These are phyloP conservation scores for Cyberlindnera euphorbiiphila DNA, from an alignment of 805 yeast species.

Conservation along the genomic window DNA sequence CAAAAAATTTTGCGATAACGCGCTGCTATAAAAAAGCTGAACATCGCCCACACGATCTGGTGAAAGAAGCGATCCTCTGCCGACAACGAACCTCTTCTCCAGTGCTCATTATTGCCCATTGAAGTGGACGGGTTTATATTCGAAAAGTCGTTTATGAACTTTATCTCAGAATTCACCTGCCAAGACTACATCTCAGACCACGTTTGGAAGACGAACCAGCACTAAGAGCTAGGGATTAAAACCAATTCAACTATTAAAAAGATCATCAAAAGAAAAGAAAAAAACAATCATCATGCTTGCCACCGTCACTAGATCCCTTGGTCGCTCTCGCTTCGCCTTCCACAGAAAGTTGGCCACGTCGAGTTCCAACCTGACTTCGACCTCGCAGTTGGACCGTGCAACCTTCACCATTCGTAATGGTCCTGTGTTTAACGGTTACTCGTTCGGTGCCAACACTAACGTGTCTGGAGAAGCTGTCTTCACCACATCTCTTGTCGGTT, in stretches of 20 bases:
- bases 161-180: slow-evolving; percentile 34
- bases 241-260: neutral
- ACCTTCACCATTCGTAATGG: slow-evolving; percentile 90
- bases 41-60: too few relatives aligned
- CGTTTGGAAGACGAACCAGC: slow-evolving; percentile 48
- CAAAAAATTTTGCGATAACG: slow-evolving; percentile 6
- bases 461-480: slow-evolving; percentile 97
- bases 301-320: slow-evolving; percentile 26
- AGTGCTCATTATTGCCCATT: too few relatives aligned
- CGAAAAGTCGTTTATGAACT: slow-evolving; percentile 25
- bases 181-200: slow-evolving; percentile 49
- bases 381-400: slow-evolving; percentile 61
- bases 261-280: slow-evolving; percentile 4
- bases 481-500: slow-evolving; percentile 96
- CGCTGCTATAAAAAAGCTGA: slow-evolving; percentile 4
- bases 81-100: too few relatives aligned
- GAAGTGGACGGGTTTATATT: too few relatives aligned
- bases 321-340: slow-evolving; percentile 23
- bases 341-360: slow-evolving; percentile 29
- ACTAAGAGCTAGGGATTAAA: slow-evolving; percentile 20
- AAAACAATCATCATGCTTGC: slow-evolving; percentile 21
- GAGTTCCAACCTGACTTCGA: slow-evolving; percentile 24
- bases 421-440: slow-evolving; percentile 86
- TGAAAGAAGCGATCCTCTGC: slow-evolving; percentile 3
- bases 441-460: slow-evolving; percentile 93